Base-by-base conservation (phyloP, 371 early-diverging fungal genomes). In the Rhizopus delemar region DNA sequence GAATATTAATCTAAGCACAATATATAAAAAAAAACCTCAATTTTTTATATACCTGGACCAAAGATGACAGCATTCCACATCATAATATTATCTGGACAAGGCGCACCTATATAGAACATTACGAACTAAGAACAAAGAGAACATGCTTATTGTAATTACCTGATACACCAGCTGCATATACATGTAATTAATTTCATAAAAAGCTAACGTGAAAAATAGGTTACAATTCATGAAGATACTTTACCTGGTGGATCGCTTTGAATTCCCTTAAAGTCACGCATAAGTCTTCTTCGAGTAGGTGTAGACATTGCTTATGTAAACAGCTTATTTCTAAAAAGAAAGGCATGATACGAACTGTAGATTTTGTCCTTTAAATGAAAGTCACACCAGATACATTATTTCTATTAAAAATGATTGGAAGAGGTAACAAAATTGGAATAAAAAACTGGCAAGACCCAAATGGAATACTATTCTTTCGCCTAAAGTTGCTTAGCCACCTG, bases 1-100 rank as follows among this genome's bases (percentile, higher is more conserved):
- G 48, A 51, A 58, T 34, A n/a, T 6, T 46, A 34, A 58, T 9
- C n/a, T 28, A 6, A 59, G 12, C 31, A 35, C 12, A 33, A 12
- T 13, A 8, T 48, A 32, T 8, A 12, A 36, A 28, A 4, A 36
- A 9, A 28, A 11, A 29, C 5, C 15, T 33, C 15, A 41, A 11
- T 13, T 22, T n/a, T 35, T 33, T 3, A 33, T 62, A 72, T 84
- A 89, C 88, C 85, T 49, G 97, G 98, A 8, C 96, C 99, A 81
- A 98, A 95, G 71, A 99, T 99, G 39, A 99, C 94, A 4, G 99
- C 99, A 71, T 97, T 94, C 95, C 96, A 96, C 56, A 89, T 71
- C 89, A 95, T 89, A 62, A 93, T 94, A 73, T 95, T 97, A 80
- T 96, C 97, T 1, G 93, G 85, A 73, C 92, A 91, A 7, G 99